Evolutionary conservation across 257 asterid genomes (phyloP).

Genomic region (Nicotiana knightiana): DNA sequence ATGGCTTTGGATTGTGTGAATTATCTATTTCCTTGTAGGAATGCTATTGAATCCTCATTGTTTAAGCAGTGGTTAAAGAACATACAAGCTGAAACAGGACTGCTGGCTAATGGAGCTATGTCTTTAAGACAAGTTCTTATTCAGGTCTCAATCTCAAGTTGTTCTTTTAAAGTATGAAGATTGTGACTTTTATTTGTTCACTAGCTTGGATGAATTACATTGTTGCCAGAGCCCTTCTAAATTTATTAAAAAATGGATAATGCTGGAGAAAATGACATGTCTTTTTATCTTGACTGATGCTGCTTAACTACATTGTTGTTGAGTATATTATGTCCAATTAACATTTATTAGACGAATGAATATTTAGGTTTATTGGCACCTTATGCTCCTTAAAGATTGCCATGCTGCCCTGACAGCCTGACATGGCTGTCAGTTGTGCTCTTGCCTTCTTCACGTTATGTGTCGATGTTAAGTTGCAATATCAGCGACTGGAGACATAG

Average conservation of each 20-base stretch:
- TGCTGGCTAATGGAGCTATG: conserved; percentile 66
- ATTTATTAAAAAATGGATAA: neutral
- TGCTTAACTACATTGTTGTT: neutral
- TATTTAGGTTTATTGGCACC: neutral
- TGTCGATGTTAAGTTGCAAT: neutral
- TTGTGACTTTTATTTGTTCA: neutral
- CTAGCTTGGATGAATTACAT: neutral
- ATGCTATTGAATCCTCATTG: conserved; percentile 66
- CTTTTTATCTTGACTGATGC: neutral
- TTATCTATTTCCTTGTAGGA: conserved; percentile 44
- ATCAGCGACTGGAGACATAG: neutral
- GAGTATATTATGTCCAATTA: neutral
- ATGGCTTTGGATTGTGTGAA: neutral
- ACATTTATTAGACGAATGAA: neutral
- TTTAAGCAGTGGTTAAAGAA: conserved; percentile 83
- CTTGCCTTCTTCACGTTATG: neutral
- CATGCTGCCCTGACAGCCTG: neutral
- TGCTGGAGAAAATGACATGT: neutral
- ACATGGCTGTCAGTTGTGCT: neutral
- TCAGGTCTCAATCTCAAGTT: conserved; percentile 45
- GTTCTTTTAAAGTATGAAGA: neutral
- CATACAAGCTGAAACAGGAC: conserved; percentile 59
- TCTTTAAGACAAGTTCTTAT: conserved; percentile 54
- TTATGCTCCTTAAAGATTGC: neutral
- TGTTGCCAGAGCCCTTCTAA: neutral